Percentiles rank a stretch among this genome's conserved stretches.
phyloP scores from a whole-genome alignment of 108 stramenopile genomes.

The Nannochloropsis salina region DNA sequence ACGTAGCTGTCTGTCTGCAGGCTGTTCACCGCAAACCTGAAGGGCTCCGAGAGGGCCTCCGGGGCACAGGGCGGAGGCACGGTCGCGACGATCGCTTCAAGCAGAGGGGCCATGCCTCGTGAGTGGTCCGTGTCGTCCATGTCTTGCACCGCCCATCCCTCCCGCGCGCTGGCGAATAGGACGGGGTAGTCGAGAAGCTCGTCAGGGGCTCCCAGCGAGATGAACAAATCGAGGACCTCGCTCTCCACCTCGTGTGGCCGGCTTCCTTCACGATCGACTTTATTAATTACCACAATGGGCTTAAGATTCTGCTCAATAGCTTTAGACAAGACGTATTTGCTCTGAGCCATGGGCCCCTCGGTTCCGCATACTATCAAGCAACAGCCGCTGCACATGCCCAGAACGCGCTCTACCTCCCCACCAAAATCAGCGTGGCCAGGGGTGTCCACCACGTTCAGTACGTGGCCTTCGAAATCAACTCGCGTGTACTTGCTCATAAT shows the following conservation, averaged over 20 bases:
- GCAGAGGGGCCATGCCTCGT: slow-evolving; percentile 71
- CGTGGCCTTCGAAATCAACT: slow-evolving; percentile 63
- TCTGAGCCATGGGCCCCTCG: slow-evolving; percentile 83
- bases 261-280: slow-evolving; percentile 60
- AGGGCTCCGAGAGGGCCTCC: slow-evolving; percentile 28
- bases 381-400: slow-evolving; percentile 95
- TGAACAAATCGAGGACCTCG: slow-evolving; percentile 94
- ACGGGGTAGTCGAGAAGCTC: slow-evolving; percentile 94
- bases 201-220: slow-evolving; percentile 87
- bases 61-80: slow-evolving; percentile 33
- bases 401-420: slow-evolving; percentile 95
- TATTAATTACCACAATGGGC: slow-evolving; percentile 96
- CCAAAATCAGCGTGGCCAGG: slow-evolving; percentile 98
- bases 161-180: slow-evolving; percentile 84
- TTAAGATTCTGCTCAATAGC: slow-evolving; percentile 79
- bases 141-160: slow-evolving; percentile 62
- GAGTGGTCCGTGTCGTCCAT: not conserved
- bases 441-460: slow-evolving; percentile 78
- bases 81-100: slow-evolving; percentile 57
- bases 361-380: slow-evolving; percentile 89
- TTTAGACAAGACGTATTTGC: slow-evolving; percentile 83
- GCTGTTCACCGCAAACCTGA: slow-evolving; percentile 45
- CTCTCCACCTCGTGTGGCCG: slow-evolving; percentile 86
- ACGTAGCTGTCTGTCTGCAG: slow-evolving; percentile 33
- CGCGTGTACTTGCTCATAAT: slow-evolving; percentile 90